Conservation (phyloP, 257 asterid genomes). For the Fraxinus quadrangulata region DNA sequence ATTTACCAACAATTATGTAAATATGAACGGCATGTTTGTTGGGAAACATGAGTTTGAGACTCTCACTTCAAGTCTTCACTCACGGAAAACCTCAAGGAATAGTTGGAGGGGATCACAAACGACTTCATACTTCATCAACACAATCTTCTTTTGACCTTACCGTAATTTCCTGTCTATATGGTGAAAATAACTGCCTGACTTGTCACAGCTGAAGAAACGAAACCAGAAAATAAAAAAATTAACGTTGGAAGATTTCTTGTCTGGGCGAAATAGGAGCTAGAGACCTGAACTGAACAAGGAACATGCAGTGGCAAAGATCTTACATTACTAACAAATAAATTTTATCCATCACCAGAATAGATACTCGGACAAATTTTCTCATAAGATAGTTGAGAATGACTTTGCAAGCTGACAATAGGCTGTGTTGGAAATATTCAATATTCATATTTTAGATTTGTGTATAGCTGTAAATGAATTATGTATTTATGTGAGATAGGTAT, state of each 20-base stretch:
- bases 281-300: conserved; percentile 54
- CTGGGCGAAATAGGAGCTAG: conserved; percentile 89
- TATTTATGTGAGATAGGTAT: neutral
- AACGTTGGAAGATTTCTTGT: conserved; percentile 38
- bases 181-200: neutral
- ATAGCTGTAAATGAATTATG: neutral
- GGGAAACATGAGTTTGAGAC: neutral
- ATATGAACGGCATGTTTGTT: neutral
- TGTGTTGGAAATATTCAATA: neutral
- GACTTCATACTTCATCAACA: neutral
- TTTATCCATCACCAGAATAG: conserved; percentile 3
- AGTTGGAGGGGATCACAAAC: neutral
- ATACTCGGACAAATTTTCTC: neutral
- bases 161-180: neutral
- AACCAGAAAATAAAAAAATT: neutral
- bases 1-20: neutral
- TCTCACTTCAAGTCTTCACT: neutral
- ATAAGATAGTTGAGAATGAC: neutral
- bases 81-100: neutral
- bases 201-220: neutral
- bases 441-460: neutral
- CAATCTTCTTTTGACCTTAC: neutral
- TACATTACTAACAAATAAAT: conserved; percentile 7
- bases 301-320: neutral
- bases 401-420: too few relatives aligned